Percentiles rank a stretch among this genome's conserved stretches.
phyloP scores from a whole-genome alignment of 768 basidiomycete genomes.

The Mycena galericulata region DNA sequence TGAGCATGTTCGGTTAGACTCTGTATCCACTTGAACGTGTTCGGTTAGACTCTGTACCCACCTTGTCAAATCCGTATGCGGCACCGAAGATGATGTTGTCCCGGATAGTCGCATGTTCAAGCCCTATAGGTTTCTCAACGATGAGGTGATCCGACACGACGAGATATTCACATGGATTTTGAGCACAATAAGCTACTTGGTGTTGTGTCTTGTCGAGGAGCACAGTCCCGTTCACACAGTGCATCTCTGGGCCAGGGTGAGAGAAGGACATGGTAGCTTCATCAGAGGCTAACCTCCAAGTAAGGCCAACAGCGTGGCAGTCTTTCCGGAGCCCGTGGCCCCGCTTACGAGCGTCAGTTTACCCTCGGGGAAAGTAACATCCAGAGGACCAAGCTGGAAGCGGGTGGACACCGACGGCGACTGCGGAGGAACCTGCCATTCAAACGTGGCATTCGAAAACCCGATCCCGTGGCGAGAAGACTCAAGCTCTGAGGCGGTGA shows the following conservation, averaged over 20 bases:
- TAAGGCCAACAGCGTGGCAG: slow-evolving; percentile 69
- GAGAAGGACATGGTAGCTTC: slow-evolving; percentile 16
- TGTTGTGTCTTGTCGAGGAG: slow-evolving; percentile 66
- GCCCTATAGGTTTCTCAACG: slow-evolving; percentile 58
- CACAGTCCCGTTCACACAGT: slow-evolving; percentile 66
- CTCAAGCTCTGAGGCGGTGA: slow-evolving; percentile 51
- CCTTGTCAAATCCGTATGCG: slow-evolving; percentile 65
- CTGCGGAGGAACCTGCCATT: slow-evolving; percentile 61
- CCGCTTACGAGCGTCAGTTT: slow-evolving; percentile 71
- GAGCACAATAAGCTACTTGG: slow-evolving; percentile 76
- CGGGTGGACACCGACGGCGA: slow-evolving; percentile 44
- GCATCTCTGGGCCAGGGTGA: slow-evolving; percentile 61
- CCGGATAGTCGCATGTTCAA: slow-evolving; percentile 83
- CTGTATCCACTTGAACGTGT: too few relatives aligned
- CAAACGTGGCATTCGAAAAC: slow-evolving; percentile 65
- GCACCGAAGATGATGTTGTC: slow-evolving; percentile 87
- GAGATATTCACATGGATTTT: slow-evolving; percentile 66
- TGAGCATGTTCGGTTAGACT: too few relatives aligned
- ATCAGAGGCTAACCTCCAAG: slow-evolving; percentile 65
- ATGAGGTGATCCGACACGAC: slow-evolving; percentile 26
- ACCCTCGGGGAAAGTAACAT: slow-evolving; percentile 68
- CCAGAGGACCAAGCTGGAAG: slow-evolving; percentile 69
- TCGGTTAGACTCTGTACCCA: too few relatives aligned
- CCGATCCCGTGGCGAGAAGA: slow-evolving; percentile 54
- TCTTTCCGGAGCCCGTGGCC: slow-evolving; percentile 79